These are phyloP conservation scores for Botrytis paeoniae DNA, from an alignment of 2,329 filamentous ascomycete genomes.

Conservation along the genomic window DNA sequence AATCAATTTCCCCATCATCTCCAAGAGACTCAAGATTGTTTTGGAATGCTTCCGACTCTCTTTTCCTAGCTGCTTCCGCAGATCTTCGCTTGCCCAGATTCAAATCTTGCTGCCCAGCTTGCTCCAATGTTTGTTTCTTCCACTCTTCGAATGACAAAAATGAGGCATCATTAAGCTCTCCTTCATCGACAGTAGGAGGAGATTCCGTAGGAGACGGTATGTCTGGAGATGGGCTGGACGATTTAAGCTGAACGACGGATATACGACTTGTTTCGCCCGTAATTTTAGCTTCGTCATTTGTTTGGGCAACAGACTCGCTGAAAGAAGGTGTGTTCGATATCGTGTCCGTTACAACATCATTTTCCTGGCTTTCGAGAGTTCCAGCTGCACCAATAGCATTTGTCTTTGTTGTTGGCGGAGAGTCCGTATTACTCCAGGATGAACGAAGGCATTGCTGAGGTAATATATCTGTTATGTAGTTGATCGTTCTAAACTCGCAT, in stretches of 20 bases:
- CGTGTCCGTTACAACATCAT: neutral
- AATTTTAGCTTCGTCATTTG: neutral
- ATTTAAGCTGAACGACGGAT: slow-evolving; percentile 9
- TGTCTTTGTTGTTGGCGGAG: slow-evolving; percentile 18
- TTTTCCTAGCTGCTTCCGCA: slow-evolving; percentile 46
- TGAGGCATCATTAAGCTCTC: slow-evolving; percentile 55
- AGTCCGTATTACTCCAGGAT: slow-evolving; percentile 33
- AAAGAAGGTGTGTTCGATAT: slow-evolving; percentile 3
- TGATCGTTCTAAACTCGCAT: slow-evolving; percentile 39
- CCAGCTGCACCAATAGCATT: neutral
- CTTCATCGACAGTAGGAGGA: slow-evolving; percentile 28
- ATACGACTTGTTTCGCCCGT: slow-evolving; percentile 15
- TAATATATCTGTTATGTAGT: slow-evolving; percentile 39
- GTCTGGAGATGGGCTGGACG: slow-evolving; percentile 10
- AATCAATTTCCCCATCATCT: slow-evolving; percentile 82
- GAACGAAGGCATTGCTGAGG: slow-evolving; percentile 37
- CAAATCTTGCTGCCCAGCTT: slow-evolving; percentile 74
- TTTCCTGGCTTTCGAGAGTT: neutral
- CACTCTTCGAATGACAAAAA: slow-evolving; percentile 98
- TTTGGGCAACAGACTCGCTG: slow-evolving; percentile 12
- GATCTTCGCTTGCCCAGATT: slow-evolving; percentile 57
- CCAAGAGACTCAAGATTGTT: slow-evolving; percentile 76
- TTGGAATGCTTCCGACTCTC: slow-evolving; percentile 54
- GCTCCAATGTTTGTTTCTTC: slow-evolving; percentile 89
- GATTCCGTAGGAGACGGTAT: slow-evolving; percentile 10